Evolutionary conservation across 352 stramenopile genomes (phyloP), one percentile per base, ranked within the genome.

Genomic region (Bremia lactucae): DNA sequence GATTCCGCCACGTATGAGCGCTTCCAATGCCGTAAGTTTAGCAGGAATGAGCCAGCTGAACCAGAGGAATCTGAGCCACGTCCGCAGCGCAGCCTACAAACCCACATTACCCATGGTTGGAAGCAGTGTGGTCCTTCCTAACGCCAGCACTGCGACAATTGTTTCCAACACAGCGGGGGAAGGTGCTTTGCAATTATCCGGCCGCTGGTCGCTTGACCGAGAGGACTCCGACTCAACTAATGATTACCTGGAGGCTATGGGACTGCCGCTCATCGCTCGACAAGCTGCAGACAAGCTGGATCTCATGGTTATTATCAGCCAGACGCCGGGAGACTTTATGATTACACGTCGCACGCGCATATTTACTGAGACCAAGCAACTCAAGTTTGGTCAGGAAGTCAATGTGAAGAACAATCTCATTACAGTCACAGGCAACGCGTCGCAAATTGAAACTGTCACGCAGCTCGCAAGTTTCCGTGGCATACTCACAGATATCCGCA

Each of bases 211-310:
- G 23, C 61, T 93, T 14, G 81, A 93, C 52, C 73, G 78, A 21
- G 76, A 90, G 13, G 78, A 86, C 63, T 93, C 81, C 46, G 81
- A 93, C 62, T 93, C 81, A 61, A 93, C 81, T 28, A 91, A 93
- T 57, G 76, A 88, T 55, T 93, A 93, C 49, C 54, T 93, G 34
- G 81, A 93, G 52, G 81, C 81, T 42, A 93, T 93, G 78, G 78
- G 78, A 4, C 60, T 93, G 28, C 81, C 81, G 24, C 57, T 93
- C 11, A 93, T 93, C 44, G 81, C 81, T 10, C 81, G 81, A 9
- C 81, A 93, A 46, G 81, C 81, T 1, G 81, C 78, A 10, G 81
- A 93, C 56, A 93, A 93, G 52, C 60, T 93, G 16, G 78, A 90
- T 45, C 68, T 93, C 19, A 93, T 89, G 68, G 81, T 93, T 26